Percentiles rank a stretch among this genome's conserved stretches.
phyloP scores from a whole-genome alignment of 2,329 filamentous ascomycete genomes.

The Colletotrichum chrysophilum region DNA sequence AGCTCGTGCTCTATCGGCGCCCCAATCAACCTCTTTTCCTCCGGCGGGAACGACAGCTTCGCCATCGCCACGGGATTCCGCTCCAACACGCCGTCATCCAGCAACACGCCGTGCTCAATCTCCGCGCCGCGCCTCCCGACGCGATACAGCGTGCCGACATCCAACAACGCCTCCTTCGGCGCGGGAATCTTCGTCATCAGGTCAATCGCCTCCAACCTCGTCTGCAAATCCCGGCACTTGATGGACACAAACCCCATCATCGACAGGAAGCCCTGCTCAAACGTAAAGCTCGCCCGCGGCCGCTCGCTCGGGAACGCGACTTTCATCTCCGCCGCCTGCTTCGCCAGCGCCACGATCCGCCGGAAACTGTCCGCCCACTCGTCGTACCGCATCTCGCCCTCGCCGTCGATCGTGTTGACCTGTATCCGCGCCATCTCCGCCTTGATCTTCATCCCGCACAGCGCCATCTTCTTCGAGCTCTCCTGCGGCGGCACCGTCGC shows the following conservation, averaged over 20 bases:
- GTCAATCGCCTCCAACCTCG: slow-evolving; percentile 41
- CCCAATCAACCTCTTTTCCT: neutral
- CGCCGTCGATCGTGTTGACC: slow-evolving; percentile 31
- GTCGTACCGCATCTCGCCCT: slow-evolving; percentile 39
- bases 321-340: slow-evolving; percentile 1
- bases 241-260: neutral
- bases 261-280: slow-evolving; percentile 1
- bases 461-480: neutral
- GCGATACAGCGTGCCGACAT: slow-evolving; percentile 4
- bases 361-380: slow-evolving; percentile 37
- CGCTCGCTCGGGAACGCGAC: slow-evolving; percentile 15
- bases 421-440: slow-evolving; percentile 40
- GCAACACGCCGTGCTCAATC: slow-evolving; percentile 12
- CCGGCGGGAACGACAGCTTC: neutral
- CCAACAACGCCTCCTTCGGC: slow-evolving; percentile 26
- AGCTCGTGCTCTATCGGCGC: slow-evolving; percentile 11
- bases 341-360: slow-evolving; percentile 37
- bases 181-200: slow-evolving; percentile 24
- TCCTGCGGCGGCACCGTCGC: slow-evolving; percentile 22
- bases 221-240: slow-evolving; percentile 30
- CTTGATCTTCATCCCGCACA: slow-evolving; percentile 8
- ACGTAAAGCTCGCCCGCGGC: slow-evolving; percentile 22
- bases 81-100: slow-evolving; percentile 8
- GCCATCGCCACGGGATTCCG: neutral
- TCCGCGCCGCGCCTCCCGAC: slow-evolving; percentile 2